Evolutionary conservation across 1,284 basidiomycete species (phyloP).

Genomic region (Violaceomyces palustris): DNA sequence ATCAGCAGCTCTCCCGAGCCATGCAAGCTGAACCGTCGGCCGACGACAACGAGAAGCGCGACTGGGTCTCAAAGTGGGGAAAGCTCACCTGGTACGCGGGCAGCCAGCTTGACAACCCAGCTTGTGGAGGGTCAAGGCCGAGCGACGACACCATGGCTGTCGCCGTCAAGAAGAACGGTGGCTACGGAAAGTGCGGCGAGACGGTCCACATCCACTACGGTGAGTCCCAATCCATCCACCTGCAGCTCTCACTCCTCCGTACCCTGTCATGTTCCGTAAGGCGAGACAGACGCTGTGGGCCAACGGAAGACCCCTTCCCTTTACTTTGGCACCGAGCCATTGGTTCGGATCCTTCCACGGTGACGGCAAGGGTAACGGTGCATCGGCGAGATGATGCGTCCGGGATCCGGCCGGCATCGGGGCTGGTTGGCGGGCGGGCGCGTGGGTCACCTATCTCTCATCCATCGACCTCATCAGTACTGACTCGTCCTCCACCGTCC

Average conservation of each 20-base stretch:
- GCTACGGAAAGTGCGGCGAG: slow-evolving; percentile 44
- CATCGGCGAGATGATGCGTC: too few relatives aligned
- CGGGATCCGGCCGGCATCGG: too few relatives aligned
- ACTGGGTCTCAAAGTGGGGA: slow-evolving; percentile 24
- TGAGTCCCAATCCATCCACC: not conserved
- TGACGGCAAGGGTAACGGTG: too few relatives aligned
- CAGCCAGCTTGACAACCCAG: slow-evolving; percentile 37
- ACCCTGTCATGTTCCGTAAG: not conserved
- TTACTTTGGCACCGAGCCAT: too few relatives aligned
- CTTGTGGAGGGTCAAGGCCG: slow-evolving; percentile 44
- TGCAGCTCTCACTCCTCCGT: not conserved
- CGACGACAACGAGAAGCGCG: slow-evolving; percentile 18
- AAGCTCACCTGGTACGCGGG: slow-evolving; percentile 45
- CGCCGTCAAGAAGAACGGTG: slow-evolving; percentile 36
- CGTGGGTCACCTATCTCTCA: too few relatives aligned
- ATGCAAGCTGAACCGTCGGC: slow-evolving; percentile 2
- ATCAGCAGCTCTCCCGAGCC: slow-evolving; percentile 13
- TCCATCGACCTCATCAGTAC: too few relatives aligned
- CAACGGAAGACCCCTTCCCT: too few relatives aligned
- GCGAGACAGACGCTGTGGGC: too few relatives aligned
- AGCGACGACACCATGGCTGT: slow-evolving; percentile 32
- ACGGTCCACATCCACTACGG: slow-evolving; percentile 36
- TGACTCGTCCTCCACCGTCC: too few relatives aligned
- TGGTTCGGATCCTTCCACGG: too few relatives aligned
- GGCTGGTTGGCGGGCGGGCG: too few relatives aligned